These are phyloP conservation scores for Mastigamoeba balamuthi DNA, from an alignment of 78 protist species.

Conservation along the genomic window DNA sequence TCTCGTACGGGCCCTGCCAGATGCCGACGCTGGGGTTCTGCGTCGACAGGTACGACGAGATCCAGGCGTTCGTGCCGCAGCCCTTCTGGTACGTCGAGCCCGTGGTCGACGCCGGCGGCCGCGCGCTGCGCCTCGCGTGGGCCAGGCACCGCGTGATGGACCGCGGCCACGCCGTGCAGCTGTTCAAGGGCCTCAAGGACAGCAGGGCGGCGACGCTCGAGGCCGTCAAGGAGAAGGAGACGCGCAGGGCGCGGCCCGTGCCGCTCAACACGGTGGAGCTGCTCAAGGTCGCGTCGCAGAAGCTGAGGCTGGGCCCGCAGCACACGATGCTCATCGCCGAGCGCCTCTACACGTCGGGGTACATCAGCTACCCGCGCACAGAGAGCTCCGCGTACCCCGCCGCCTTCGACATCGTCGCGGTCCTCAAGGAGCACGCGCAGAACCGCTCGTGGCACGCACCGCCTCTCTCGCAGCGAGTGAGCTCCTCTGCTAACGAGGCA, in stretches of 20 bases:
- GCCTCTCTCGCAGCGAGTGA: not conserved
- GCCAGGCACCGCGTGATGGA: constrained; percentile 55
- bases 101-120: not conserved
- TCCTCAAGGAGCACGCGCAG: not conserved
- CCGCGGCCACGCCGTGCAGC: not conserved
- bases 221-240: not conserved
- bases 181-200: not conserved
- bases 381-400: not conserved
- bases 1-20: constrained; percentile 89
- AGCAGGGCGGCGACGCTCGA: not conserved
- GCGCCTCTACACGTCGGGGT: constrained; percentile 75
- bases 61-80: constrained; percentile 62
- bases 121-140: constrained; percentile 44
- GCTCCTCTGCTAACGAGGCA: too few species aligned
- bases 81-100: constrained; percentile 59
- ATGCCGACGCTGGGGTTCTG: constrained; percentile 97
- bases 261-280: constrained; percentile 92
- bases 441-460: not conserved
- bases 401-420: not conserved
- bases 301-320: constrained; percentile 60
- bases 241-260: constrained; percentile 45
- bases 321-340: constrained; percentile 58
- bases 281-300: constrained; percentile 67
- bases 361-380: constrained; percentile 90
- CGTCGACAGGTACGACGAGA: constrained; percentile 70